Evolutionary conservation across 805 yeast species (phyloP), one percentile per base, ranked within the genome.

Genomic region (Saccharomycopsis javanensis): DNA sequence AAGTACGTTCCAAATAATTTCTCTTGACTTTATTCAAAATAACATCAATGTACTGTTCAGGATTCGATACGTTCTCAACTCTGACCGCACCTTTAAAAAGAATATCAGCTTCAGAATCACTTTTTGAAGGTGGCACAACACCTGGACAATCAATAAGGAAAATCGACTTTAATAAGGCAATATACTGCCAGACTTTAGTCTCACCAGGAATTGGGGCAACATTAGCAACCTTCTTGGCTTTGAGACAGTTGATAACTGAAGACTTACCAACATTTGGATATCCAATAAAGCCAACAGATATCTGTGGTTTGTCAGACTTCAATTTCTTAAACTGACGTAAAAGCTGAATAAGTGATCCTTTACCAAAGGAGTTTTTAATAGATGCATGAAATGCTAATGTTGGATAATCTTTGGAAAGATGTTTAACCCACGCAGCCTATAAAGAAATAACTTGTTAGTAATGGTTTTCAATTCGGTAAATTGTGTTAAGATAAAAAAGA

Each of bases 121-220:
- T 89, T 30, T 83, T 69, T 16, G 95, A 86, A 28, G 99, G 99
- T 8, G 99, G 99, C 20, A 92, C 99, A 68, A 92, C 92, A 73
- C 99, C 99, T 2, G 99, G 99, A 77, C 99, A 94, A 73, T 92
- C 99, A 66, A 92, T 94, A 66, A 92, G 75, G 72, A 91, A 92
- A 55, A 92, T 92, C 63, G 92, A 81, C 77, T 92, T 92, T 97
- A 94, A 92, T 65, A 92, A 77, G 3, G 99, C 91, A 66, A 92
- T 91, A 75, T 92, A 92, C 76, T 92, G 99, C 99, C 99, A 92
- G 50, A 92, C 97, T 72, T 92, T 92, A 35, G 99, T 92, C 70
- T 92, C 99, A 70, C 99, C 99, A 31, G 99, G 99, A 66, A 92
- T 90, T 52, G 99, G 99, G 1, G 99, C 99, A 52, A 92, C 98